These are phyloP conservation scores for Candida insectorum DNA, from an alignment of 805 yeast species.

Conservation along the genomic window DNA sequence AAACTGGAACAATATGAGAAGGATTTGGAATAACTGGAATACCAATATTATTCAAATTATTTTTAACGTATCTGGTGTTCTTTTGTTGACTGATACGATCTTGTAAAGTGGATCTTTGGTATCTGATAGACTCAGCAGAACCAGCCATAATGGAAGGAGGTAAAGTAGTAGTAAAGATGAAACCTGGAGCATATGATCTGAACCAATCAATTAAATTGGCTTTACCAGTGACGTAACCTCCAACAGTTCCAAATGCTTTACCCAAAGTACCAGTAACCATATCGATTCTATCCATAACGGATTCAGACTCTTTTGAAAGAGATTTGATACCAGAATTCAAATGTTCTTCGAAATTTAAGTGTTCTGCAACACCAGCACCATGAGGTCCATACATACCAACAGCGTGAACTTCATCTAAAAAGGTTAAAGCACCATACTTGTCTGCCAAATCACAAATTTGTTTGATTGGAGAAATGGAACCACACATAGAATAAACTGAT, in stretches of 20 bases:
- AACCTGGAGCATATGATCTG: constrained; percentile 95
- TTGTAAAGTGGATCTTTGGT: constrained; percentile 71
- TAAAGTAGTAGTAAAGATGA: constrained; percentile 91
- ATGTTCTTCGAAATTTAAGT: constrained; percentile 83
- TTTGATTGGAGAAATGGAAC: constrained; percentile 92
- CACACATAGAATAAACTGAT: constrained; percentile 97
- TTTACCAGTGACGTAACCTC: constrained; percentile 95
- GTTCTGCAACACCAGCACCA: constrained; percentile 99
- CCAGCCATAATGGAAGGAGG: constrained; percentile 99
- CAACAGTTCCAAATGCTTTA: constrained; percentile 94
- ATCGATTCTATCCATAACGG: constrained; percentile 87
- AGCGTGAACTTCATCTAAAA: constrained; percentile 97
- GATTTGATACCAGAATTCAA: constrained; percentile 60
- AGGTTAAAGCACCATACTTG: constrained; percentile 94
- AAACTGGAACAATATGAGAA: constrained; percentile 92
- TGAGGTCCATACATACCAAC: constrained; percentile 99
- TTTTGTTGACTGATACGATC: constrained; percentile 83
- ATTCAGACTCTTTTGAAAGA: constrained; percentile 28
- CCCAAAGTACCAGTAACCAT: constrained; percentile 98
- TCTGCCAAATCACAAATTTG: constrained; percentile 94
- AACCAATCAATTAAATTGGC: constrained; percentile 87
- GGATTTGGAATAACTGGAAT: constrained; percentile 98
- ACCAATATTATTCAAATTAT: constrained; percentile 62
- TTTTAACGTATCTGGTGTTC: constrained; percentile 82
- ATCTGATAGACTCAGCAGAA: constrained; percentile 79